Evolutionary conservation across 1,139 yeast species (phyloP), one percentile per base, ranked within the genome.

Genomic region (Debaryomyces robertsiae): DNA sequence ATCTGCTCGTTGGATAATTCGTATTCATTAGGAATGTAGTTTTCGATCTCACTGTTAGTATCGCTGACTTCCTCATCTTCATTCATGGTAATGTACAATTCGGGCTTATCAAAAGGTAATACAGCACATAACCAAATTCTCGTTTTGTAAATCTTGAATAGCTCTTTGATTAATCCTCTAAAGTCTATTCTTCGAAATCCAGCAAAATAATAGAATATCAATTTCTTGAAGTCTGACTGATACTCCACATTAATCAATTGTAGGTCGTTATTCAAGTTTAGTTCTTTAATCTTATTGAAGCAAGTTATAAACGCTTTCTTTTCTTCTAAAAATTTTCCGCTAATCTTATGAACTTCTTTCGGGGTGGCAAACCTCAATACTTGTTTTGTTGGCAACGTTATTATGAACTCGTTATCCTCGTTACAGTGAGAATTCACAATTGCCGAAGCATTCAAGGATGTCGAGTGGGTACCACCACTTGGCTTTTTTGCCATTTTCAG

Each of bases 51-150:
- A 16, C 30, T 33, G 9, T 22, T 27, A 13, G 34, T 15, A 6
- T 23, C 29, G 15, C 16, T 22, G 7, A 38, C 44, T 10, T 33
- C 38, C 6, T 30, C 38, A 3, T 25, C 22, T 22, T 33, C 32
- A 14, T 41, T 43, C 29, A 16, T 35, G 14, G 53, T 53, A 24
- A 53, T 58, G 40, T 63, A 66, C 36, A 65, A 53, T 32, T 61
- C 58, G 3, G 74, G 68, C 44, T 59, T 61, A 46, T 67, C 68
- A 43, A 57, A 57, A 1, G 75, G 75, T 36, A 69, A 60, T 4
- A 91, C 88, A 3, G 97, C 95, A 68, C 97, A 91, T 74, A 91
- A 78, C 98, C 98, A 94, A 54, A 93, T 93, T 58, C 98, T 79
- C 1, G 98, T 93, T 67, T 93, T 93, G 75, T 90, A 93, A 46